A percentile compares a stretch with the other conserved stretches of the same genome.
phyloP scores from a whole-genome alignment of 768 basidiomycete genomes.

The Aureoboletus auriporus region DNA sequence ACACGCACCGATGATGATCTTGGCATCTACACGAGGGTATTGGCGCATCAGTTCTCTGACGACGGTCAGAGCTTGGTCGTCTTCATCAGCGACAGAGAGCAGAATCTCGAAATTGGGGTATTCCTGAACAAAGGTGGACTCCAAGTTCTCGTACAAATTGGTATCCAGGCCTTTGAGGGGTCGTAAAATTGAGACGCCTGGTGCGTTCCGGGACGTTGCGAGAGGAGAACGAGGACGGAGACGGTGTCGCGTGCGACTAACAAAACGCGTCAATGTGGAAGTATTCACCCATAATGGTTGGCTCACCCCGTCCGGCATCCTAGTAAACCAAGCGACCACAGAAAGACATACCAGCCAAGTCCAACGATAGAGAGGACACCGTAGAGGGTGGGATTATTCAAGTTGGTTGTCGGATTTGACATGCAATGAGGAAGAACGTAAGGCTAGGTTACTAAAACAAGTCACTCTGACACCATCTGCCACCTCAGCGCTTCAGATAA shows the following conservation, averaged over 20 bases:
- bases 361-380: slow-evolving; percentile 36
- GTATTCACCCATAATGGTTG: neutral
- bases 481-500: too few species aligned
- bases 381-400: slow-evolving; percentile 3
- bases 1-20: slow-evolving; percentile 69
- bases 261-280: slow-evolving; percentile 1
- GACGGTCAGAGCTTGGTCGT: slow-evolving; percentile 84
- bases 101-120: slow-evolving; percentile 91
- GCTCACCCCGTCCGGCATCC: slow-evolving; percentile 72
- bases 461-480: too few species aligned
- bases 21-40: slow-evolving; percentile 72
- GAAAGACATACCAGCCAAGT: slow-evolving; percentile 53
- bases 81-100: slow-evolving; percentile 83
- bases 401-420: slow-evolving; percentile 5
- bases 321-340: slow-evolving; percentile 65
- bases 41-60: slow-evolving; percentile 73
- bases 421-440: slow-evolving; percentile 2
- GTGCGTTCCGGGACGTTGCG: slow-evolving; percentile 50
- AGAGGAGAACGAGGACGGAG: slow-evolving; percentile 60
- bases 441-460: too few species aligned
- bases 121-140: slow-evolving; percentile 88
- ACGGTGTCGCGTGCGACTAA: slow-evolving; percentile 74
- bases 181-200: slow-evolving; percentile 91
- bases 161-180: slow-evolving; percentile 94
- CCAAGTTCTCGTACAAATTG: slow-evolving; percentile 94